These are phyloP conservation scores for Hyphodiscus sp. DNA, from an alignment of 2,329 filamentous ascomycete species.

Conservation along the genomic window DNA sequence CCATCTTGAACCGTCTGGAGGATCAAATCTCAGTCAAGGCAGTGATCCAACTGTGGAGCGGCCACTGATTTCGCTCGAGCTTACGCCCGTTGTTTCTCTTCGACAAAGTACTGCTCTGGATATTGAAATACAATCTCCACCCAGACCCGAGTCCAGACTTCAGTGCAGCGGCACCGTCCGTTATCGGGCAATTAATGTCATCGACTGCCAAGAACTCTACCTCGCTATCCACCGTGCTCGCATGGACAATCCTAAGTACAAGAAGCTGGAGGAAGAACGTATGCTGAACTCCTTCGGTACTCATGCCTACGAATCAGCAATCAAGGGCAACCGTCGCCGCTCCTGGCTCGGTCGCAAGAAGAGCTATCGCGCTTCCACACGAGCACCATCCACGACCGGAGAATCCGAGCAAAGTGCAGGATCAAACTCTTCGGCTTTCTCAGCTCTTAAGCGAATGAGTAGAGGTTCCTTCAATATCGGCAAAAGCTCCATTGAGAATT, in stretches of 20 bases:
- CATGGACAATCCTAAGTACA: constrained; percentile 89
- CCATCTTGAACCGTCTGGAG: constrained; percentile 1
- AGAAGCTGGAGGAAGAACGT: constrained; percentile 57
- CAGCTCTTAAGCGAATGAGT: constrained; percentile 65
- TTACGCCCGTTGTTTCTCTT: constrained; percentile 86
- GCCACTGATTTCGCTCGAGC: constrained; percentile 65
- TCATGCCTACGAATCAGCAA: constrained; percentile 37
- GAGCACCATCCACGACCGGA: constrained; percentile 46
- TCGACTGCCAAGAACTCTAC: constrained; percentile 79
- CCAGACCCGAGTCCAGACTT: constrained; percentile 65
- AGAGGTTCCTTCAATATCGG: constrained; percentile 76
- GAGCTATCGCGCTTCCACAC: constrained; percentile 51
- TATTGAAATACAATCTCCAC: constrained; percentile 85
- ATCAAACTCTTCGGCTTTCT: constrained; percentile 63
- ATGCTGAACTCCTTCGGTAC: constrained; percentile 64
- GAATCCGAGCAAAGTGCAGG: constrained; percentile 70
- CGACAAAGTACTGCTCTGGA: constrained; percentile 88
- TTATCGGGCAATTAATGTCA: constrained; percentile 70
- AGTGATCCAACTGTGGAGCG: constrained; percentile 31
- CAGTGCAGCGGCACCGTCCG: constrained; percentile 59
- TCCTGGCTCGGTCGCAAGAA: constrained; percentile 41
- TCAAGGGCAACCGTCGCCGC: constrained; percentile 38
- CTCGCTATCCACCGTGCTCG: constrained; percentile 80
- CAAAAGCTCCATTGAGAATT: constrained; percentile 62
- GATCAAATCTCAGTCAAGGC: constrained; percentile 7